These are phyloP conservation scores for Podospora didyma DNA, from an alignment of 495 filamentous ascomycete genomes.

Conservation along the genomic window DNA sequence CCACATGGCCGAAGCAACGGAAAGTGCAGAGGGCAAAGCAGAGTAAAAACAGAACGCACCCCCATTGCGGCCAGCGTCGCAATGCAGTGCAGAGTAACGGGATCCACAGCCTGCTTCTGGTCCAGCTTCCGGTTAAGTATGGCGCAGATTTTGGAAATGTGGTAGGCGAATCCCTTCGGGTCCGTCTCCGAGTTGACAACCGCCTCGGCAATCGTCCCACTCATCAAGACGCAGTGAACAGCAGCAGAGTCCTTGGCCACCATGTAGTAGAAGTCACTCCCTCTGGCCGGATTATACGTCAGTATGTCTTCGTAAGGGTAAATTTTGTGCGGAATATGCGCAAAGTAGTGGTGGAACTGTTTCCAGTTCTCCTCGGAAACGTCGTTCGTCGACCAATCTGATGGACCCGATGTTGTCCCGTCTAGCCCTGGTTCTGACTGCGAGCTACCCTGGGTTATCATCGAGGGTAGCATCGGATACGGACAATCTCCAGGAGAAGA, in stretches of 20 bases:
- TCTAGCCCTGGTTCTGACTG: background rate
- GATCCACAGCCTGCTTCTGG: conserved; percentile 13
- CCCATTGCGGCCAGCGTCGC: conserved; percentile 21
- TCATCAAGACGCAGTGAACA: conserved; percentile 25
- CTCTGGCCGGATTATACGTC: conserved; percentile 23
- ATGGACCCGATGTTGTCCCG: background rate
- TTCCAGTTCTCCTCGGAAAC: conserved; percentile 16
- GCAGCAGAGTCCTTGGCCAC: conserved; percentile 14
- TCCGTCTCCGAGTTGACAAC: conserved; percentile 10
- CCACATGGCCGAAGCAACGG: background rate
- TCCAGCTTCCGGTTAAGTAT: conserved; percentile 25
- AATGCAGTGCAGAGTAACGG: conserved; percentile 24
- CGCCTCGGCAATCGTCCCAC: conserved; percentile 17
- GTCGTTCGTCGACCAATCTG: conserved; percentile 3
- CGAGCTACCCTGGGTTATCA: background rate
- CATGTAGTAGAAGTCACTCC: conserved; percentile 17
- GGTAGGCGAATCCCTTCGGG: conserved; percentile 18
- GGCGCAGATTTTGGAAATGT: conserved; percentile 27
- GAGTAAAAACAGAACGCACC: conserved; percentile 12
- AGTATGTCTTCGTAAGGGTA: conserved; percentile 30
- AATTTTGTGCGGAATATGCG: conserved; percentile 11
- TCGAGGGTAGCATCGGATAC: background rate
- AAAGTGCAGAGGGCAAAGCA: background rate
- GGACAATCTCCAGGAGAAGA: conserved; percentile 1
- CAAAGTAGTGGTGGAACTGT: conserved; percentile 20